Evolutionary conservation across 306 rosid species (phyloP), one percentile per base, ranked within the genome.

Genomic region (Quercus suber): DNA sequence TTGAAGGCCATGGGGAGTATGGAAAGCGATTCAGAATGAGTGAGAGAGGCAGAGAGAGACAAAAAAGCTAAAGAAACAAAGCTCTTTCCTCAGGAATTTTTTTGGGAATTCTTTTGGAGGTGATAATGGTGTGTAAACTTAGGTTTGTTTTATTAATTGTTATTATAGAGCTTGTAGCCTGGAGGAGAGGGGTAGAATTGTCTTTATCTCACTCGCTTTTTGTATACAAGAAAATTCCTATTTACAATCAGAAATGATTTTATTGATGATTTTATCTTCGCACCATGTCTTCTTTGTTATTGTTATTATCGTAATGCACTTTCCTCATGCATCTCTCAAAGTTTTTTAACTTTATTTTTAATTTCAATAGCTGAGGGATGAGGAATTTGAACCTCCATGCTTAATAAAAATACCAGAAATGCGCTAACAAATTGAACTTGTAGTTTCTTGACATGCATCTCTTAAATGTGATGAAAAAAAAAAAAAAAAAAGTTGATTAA

Each of bases 1-100:
- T 81, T 92, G 91, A 92, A 92, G 88, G 94, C 91, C 41, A 92
- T 92, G 94, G 94, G 94, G 30, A 91, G 89, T 52, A 78, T 90
- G 88, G 94, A 88, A 31, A 92, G 89, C 76, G 97, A 90, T 71
- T 92, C 94, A 18, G 94, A 92, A 78, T 89, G 88, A 87, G 57
- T 8, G 45, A 41, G 45, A 41, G 11, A 7, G 45, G 8, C 41
- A 37, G 43, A 37, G 11, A 37, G 11, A 2, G 12, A 8, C 45
- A 8, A 41, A 3, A 23, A 18, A 4, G 37, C 18, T 49, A 30
- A 31, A 15, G 19, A 30, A 69, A 21, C 69, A 56, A n/a, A 43
- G 70, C 21, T 28, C 59, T 64, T 64, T 59, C 63, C 51, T 5
- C 15, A 45, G 11, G 63, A 58, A 75, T 27, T 75, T 61, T 81